Evolutionary conservation across 2,329 filamentous ascomycete species (phyloP).

Genomic region (Colletotrichum graminicola): DNA sequence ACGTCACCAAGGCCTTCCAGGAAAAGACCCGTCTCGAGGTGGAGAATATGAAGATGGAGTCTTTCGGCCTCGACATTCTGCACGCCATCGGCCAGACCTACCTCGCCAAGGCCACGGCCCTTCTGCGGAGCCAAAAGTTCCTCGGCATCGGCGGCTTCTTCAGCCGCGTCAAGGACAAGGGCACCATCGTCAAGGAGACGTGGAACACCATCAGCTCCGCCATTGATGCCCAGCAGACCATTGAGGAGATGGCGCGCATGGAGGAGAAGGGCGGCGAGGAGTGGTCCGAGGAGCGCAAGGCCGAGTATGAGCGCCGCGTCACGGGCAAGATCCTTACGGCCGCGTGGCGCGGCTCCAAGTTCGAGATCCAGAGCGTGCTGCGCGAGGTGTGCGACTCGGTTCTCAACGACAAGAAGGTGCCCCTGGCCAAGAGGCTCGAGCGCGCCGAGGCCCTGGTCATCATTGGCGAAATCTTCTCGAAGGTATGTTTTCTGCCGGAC

Average conservation of each 20-base stretch:
- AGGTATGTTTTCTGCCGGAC: conserved; percentile 66
- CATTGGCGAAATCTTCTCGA: conserved; percentile 88
- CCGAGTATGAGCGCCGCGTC: conserved; percentile 93
- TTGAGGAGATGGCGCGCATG: conserved; percentile 98
- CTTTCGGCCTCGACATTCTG: conserved; percentile 94
- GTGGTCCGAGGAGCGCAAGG: conserved; percentile 98
- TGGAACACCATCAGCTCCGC: conserved; percentile 98
- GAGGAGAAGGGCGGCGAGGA: conserved; percentile 96
- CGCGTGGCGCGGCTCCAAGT: conserved; percentile 95
- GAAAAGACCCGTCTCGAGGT: conserved; percentile 95
- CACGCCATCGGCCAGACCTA: conserved; percentile 96
- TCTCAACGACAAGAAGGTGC: conserved; percentile 82
- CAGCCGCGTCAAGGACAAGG: conserved; percentile 94
- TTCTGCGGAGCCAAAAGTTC: conserved; percentile 96
- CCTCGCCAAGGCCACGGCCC: conserved; percentile 84
- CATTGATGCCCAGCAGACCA: conserved; percentile 96
- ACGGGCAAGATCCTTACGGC: conserved; percentile 98
- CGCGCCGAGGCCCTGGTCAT: conserved; percentile 90
- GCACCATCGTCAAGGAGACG: conserved; percentile 95
- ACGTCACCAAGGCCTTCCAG: conserved; percentile 90
- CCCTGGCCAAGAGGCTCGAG: conserved; percentile 87
- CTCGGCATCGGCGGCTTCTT: conserved; percentile 97
- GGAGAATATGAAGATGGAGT: conserved; percentile 99
- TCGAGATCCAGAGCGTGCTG: conserved; percentile 96
- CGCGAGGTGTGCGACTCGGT: conserved; percentile 94